Conservation (phyloP, 1,284 basidiomycete species). For the Spongiforma sp. region DNA sequence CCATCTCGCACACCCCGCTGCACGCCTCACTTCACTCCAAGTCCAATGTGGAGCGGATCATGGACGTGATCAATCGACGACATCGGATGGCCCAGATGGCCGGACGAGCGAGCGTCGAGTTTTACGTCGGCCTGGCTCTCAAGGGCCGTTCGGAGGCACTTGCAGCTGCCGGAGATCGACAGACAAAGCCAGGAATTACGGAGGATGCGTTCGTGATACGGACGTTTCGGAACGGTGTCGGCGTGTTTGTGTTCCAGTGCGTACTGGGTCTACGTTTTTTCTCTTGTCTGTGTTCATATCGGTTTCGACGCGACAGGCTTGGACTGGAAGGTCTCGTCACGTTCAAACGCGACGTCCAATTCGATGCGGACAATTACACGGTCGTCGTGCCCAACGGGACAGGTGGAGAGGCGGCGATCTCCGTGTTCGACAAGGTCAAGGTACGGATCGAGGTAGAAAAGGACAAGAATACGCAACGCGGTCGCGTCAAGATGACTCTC, state of each 20-base stretch:
- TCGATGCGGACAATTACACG: slow-evolving; percentile 91
- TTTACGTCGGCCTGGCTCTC: slow-evolving; percentile 94
- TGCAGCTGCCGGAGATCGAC: not conserved
- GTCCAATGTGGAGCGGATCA: slow-evolving; percentile 84
- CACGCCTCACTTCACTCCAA: slow-evolving; percentile 92
- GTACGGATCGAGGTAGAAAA: slow-evolving; percentile 94
- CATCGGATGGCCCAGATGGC: slow-evolving; percentile 99
- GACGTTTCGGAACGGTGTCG: slow-evolving; percentile 93
- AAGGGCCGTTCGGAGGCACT: slow-evolving; percentile 68
- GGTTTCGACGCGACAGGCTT: slow-evolving; percentile 53
- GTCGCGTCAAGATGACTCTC: slow-evolving; percentile 89
- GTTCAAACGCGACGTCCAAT: slow-evolving; percentile 88
- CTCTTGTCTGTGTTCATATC: not conserved
- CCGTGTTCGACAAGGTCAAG: slow-evolving; percentile 92
- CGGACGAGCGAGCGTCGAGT: slow-evolving; percentile 94
- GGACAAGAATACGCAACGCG: slow-evolving; percentile 93
- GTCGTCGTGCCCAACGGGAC: slow-evolving; percentile 65
- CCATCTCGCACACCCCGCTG: slow-evolving; percentile 85
- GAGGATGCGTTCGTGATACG: slow-evolving; percentile 97
- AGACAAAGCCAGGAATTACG: too few relatives aligned
- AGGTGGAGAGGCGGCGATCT: slow-evolving; percentile 57
- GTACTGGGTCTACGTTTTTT: slow-evolving; percentile 36
- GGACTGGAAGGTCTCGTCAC: slow-evolving; percentile 95
- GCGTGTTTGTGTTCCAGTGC: slow-evolving; percentile 94
- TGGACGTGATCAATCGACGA: slow-evolving; percentile 90